These are phyloP conservation scores for Umbelopsis vinacea DNA, from an alignment of 192 early-diverging fungal genomes.

Conservation along the genomic window DNA sequence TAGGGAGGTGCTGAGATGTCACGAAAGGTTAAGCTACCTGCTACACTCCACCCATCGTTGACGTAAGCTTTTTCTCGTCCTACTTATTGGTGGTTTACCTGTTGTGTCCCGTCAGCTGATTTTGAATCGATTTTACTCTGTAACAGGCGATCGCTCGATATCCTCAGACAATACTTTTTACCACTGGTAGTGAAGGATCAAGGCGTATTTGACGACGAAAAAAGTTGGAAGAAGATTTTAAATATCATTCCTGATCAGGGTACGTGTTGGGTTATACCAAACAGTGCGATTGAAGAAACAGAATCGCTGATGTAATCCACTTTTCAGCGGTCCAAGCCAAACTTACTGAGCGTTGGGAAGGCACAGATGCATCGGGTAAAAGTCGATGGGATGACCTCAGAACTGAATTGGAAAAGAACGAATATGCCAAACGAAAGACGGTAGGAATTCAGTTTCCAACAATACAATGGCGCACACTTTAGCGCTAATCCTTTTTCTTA, in stretches of 20 bases:
- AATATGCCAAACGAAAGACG: constrained; percentile 11
- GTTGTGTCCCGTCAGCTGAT: not conserved
- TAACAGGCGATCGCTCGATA: constrained; percentile 63
- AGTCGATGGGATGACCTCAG: constrained; percentile 54
- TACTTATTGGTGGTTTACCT: not conserved
- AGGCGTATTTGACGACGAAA: constrained; percentile 64
- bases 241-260: constrained; percentile 79
- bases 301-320: not conserved
- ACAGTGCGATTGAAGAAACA: not conserved
- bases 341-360: constrained; percentile 47
- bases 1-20: constrained; percentile 75
- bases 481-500: not conserved
- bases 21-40: constrained; percentile 74
- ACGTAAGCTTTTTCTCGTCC: constrained; percentile 45
- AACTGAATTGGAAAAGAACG: constrained; percentile 28
- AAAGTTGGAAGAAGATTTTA: constrained; percentile 80
- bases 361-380: constrained; percentile 30
- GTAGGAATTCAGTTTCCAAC: not conserved
- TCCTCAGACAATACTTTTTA: constrained; percentile 76
- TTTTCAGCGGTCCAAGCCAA: constrained; percentile 32
- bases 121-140: not conserved
- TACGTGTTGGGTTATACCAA: constrained; percentile 19
- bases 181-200: constrained; percentile 71
- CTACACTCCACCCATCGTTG: constrained; percentile 72
- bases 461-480: not conserved